Base-by-base conservation (phyloP, 164 flowering plant genomes). In the Berberis thunbergii region DNA sequence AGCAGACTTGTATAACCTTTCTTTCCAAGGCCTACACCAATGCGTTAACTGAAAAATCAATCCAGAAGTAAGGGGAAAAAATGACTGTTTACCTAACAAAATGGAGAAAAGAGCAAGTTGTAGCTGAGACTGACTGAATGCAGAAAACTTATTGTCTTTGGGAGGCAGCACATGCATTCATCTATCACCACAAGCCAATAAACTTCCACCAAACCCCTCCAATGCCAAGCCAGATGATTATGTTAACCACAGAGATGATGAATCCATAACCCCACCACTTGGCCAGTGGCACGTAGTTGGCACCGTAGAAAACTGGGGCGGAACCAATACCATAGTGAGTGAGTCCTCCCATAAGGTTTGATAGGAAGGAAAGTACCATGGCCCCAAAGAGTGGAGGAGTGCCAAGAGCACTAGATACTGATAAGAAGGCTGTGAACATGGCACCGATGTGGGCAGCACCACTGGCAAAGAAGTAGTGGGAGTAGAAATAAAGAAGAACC, bases 381-480 rank as follows among this genome's bases (percentile, higher is more conserved):
- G 98, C 97, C 26, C 77, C 94, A 8, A 93, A 76, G 61, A 76
- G 84, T 13, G 94, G 86, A 3, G 97, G 98, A 62, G 96, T 85
- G 48, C 98, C 96, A 2, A 90, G 73, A 61, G 98, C 96, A 67
- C 87, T 86, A 2, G 97, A 86, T 7, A 93, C 96, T 0, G 98
- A 89, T 60, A 93, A 69, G 79, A 93, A 89, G 50, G 97, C 96
- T 0, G 98, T 89, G 68, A 88, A 89, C 97, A 93, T 89, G 57
- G 98, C 98, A 57, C 98, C 98, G 39, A 92, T 88, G 63, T 92
- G 96, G 61, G 97, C 98, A 13, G 98, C 97, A 41, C 97, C 97
- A 72, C 97, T 92, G 0, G 98, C 98, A 56, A 92, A 92, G 80
- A 92, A 89, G 74, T 89, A 92, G 72, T 92, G 98, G 38, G 93